These are phyloP conservation scores for Truncatella angustata DNA, from an alignment of 2,329 filamentous ascomycete species.

Conservation along the genomic window DNA sequence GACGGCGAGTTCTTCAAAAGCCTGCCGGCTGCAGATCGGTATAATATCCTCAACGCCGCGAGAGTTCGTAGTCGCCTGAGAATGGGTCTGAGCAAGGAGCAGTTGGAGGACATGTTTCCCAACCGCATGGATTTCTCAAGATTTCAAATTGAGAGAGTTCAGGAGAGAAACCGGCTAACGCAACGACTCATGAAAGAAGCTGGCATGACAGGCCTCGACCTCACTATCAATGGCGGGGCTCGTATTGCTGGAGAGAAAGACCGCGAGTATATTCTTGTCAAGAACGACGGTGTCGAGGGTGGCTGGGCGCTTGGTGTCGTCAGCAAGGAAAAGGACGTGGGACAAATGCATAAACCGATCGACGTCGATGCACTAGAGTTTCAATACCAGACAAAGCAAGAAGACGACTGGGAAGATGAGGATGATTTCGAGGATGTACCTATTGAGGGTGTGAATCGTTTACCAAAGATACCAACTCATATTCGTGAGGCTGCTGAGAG, in stretches of 20 bases:
- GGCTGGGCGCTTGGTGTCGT: slow-evolving; percentile 96
- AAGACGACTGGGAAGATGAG: slow-evolving; percentile 62
- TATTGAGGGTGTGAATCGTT: slow-evolving; percentile 81
- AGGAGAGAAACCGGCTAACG: slow-evolving; percentile 89
- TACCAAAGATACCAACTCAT: slow-evolving; percentile 59
- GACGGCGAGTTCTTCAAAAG: slow-evolving; percentile 94
- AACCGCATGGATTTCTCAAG: slow-evolving; percentile 95
- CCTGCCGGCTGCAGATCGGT: slow-evolving; percentile 83
- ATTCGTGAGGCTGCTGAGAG: slow-evolving; percentile 20
- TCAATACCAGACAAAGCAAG: slow-evolving; percentile 53
- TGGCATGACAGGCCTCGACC: slow-evolving; percentile 78
- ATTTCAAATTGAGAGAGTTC: slow-evolving; percentile 94
- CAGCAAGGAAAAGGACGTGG: slow-evolving; percentile 76
- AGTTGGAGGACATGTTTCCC: slow-evolving; percentile 94
- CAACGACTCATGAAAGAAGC: slow-evolving; percentile 93
- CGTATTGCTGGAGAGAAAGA: slow-evolving; percentile 82
- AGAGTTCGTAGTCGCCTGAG: slow-evolving; percentile 81
- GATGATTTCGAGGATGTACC: slow-evolving; percentile 91
- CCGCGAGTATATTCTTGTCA: slow-evolving; percentile 92
- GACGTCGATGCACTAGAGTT: slow-evolving; percentile 74
- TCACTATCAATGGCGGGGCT: slow-evolving; percentile 62
- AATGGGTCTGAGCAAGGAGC: slow-evolving; percentile 96
- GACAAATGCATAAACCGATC: slow-evolving; percentile 82
- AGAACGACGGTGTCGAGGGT: slow-evolving; percentile 91
- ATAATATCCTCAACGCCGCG: slow-evolving; percentile 96